A percentile compares a stretch with the other conserved stretches of the same genome.
Conservation (phyloP, 2,329 filamentous ascomycete species). For the Colletotrichum agaves region DNA sequence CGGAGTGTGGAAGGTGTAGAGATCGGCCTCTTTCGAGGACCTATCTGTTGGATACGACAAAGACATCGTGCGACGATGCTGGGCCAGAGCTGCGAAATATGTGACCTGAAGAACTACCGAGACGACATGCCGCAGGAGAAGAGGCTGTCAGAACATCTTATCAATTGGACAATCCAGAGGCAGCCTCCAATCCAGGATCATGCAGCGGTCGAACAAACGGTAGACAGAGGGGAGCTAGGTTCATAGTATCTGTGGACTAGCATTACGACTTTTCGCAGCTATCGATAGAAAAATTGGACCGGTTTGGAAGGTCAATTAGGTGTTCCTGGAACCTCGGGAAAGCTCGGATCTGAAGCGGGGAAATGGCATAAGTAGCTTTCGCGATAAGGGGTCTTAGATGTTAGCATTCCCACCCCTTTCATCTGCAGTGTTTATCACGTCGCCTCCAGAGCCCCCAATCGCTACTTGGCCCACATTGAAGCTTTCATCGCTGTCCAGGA, state of each 20-base stretch:
- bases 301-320: slow-evolving; percentile 28
- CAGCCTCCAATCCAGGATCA: not conserved
- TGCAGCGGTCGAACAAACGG: too few relatives aligned
- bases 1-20: slow-evolving; percentile 25
- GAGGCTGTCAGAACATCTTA: slow-evolving; percentile 21
- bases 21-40: slow-evolving; percentile 23
- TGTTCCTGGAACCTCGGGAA: slow-evolving; percentile 13
- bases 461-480: slow-evolving; percentile 5
- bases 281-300: slow-evolving; percentile 12
- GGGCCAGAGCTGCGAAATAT: not conserved
- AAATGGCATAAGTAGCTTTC: not conserved
- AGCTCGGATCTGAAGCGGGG: slow-evolving; percentile 24
- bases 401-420: not conserved
- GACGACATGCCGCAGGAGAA: too few relatives aligned
- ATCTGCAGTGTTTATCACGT: not conserved
- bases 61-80: slow-evolving; percentile 19
- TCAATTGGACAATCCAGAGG: not conserved
- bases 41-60: not conserved
- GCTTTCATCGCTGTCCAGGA: slow-evolving; percentile 23
- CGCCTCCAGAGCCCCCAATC: not conserved
- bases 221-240: too few relatives aligned
- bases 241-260: slow-evolving; percentile 3
- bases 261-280: not conserved
- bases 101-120: too few relatives aligned
- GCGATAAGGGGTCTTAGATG: not conserved